These are phyloP conservation scores for Martensiomyces pterosporus DNA, from an alignment of 192 early-diverging fungal species.

Conservation along the genomic window DNA sequence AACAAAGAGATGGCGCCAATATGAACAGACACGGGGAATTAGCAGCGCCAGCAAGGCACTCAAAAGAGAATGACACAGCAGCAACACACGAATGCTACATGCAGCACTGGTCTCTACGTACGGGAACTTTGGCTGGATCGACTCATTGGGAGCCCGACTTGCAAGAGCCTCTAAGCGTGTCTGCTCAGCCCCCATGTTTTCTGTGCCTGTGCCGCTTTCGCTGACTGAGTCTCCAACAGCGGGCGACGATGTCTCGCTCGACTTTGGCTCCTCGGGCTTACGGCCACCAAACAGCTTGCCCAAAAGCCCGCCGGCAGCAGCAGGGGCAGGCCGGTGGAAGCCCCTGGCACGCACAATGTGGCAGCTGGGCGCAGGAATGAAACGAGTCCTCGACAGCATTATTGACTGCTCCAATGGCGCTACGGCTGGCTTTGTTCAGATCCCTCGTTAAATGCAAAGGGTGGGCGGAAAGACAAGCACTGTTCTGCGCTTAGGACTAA, in stretches of 20 bases:
- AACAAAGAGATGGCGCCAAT: no score
- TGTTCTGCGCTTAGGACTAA: no score
- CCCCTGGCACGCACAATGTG: not conserved
- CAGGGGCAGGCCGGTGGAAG: conserved; percentile 26
- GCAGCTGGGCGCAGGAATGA: conserved; percentile 5
- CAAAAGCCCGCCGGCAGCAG: conserved; percentile 13
- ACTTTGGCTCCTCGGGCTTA: conserved; percentile 1
- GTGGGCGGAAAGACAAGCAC: no score
- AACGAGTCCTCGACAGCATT: not conserved
- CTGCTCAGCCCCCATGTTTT: no score
- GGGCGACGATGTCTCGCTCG: not conserved
- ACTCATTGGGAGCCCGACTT: not conserved
- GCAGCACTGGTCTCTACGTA: no score
- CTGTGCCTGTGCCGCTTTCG: not conserved
- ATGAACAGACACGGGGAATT: no score
- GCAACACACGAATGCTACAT: no score
- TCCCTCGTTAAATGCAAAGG: no score
- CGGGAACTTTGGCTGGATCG: conserved; percentile 19
- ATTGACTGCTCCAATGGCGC: not conserved
- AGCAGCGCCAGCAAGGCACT: no score
- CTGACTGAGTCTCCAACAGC: not conserved
- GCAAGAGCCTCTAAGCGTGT: no score
- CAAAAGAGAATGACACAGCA: no score
- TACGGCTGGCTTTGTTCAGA: not conserved
- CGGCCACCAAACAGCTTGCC: conserved; percentile 36